These are phyloP conservation scores for Biscogniauxia mediterranea DNA, from an alignment of 2,329 filamentous ascomycete genomes.

Conservation along the genomic window DNA sequence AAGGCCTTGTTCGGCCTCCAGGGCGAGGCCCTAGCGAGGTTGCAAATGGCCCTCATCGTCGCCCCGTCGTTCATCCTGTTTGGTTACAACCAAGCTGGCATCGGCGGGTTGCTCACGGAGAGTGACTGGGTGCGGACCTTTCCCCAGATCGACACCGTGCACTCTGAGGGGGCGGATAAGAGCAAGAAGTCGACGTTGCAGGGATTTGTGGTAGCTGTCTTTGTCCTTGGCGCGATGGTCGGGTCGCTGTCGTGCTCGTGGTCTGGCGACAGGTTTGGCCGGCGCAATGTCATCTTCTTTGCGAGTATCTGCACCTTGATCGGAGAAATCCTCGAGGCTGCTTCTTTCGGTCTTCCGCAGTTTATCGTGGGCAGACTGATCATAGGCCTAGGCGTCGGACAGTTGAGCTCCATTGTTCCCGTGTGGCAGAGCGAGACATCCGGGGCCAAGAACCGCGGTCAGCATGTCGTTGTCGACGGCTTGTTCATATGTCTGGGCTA, in stretches of 20 bases:
- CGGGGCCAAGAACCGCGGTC: conserved; percentile 41
- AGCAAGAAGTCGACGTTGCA: conserved; percentile 36
- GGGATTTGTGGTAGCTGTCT: conserved; percentile 37
- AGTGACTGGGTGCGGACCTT: conserved; percentile 37
- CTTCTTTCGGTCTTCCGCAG: conserved; percentile 39
- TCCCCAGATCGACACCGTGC: conserved; percentile 38
- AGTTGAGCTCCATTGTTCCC: conserved; percentile 40
- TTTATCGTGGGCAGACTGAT: conserved; percentile 42
- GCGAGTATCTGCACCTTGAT: conserved; percentile 40
- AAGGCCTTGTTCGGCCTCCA: conserved; percentile 32
- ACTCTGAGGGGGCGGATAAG: conserved; percentile 32
- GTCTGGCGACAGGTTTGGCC: conserved; percentile 40
- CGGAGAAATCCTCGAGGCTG: conserved; percentile 41
- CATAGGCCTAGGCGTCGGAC: conserved; percentile 39
- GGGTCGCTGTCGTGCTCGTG: conserved; percentile 37
- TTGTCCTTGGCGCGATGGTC: conserved; percentile 37
- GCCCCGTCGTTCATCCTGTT: conserved; percentile 42
- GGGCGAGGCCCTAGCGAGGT: conserved; percentile 35
- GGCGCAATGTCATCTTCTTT: conserved; percentile 39
- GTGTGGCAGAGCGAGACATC: conserved; percentile 41
- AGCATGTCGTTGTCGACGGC: conserved; percentile 38
- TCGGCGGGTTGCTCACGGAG: conserved; percentile 37
- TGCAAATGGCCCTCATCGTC: conserved; percentile 43
- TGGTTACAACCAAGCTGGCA: conserved; percentile 42
- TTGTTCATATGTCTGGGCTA: conserved; percentile 37